Base-by-base conservation (phyloP, 139 green algal species). In the Diplosphaera chodatii region DNA sequence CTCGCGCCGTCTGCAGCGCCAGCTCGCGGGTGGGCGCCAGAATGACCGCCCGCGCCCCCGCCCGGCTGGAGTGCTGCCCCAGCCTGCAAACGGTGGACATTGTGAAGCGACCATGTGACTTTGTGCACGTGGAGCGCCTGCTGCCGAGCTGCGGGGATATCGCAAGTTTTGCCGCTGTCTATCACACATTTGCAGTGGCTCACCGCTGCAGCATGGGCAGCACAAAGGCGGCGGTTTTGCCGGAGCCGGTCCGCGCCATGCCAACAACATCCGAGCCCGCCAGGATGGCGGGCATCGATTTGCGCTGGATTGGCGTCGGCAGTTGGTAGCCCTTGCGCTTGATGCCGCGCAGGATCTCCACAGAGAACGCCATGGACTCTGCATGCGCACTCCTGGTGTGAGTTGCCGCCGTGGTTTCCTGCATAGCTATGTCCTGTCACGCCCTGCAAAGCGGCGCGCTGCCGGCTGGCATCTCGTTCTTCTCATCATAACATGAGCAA, bases 181-280 rank as follows among this genome's bases (percentile, higher is more conserved):
- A n/a, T n/a, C n/a, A n/a, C n/a, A n/a, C n/a, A n/a, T n/a, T n/a
- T n/a, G n/a, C n/a, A n/a, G 59, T n/a, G 59, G 29, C 73, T 55
- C 79, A 85, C 82, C 78, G 84, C 69, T 98, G 79, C 23, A 99
- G 72, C 78, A 99, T 84, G 0, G 95, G 92, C 25, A 97, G 86
- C 8, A 96, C 88, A 81, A 97, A 97, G 5, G 92, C 92, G 16
- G 94, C 94, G 4, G 95, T 99, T 78, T 99, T 99, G 68, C 95
- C 95, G 31, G 85, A 95, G 34, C 95, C 95, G 23, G 95, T 99
- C 27, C 96, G 82, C 1, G 92, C 92, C 92, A 97, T 97, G 66
- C 87, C 92, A 6, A 97, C 88, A 23, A 97, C 78, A 75, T 97
- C 92, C 32, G 88, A 63, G 41, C 92, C 89, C 33, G 82, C 77